phyloP scores from a whole-genome alignment of 495 filamentous ascomycete genomes.

The Hyaloscypha finlandica region DNA sequence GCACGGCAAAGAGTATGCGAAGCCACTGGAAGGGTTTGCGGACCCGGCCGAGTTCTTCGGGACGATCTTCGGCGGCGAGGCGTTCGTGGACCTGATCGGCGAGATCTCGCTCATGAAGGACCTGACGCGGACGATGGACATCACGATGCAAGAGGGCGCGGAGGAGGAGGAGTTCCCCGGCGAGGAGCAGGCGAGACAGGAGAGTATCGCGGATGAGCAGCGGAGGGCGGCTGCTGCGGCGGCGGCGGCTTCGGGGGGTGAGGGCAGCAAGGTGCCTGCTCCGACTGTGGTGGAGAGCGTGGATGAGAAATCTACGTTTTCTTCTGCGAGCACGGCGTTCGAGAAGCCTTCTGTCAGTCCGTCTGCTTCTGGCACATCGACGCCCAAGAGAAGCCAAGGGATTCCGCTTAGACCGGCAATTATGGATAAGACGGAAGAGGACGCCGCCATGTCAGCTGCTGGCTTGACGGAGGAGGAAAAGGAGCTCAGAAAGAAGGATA shows the following conservation, averaged over 20 bases:
- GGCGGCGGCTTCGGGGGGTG: not conserved
- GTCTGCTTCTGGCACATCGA: slow-evolving; percentile 48
- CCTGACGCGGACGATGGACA: slow-evolving; percentile 87
- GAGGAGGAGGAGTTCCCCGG: slow-evolving; percentile 62
- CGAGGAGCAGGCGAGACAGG: slow-evolving; percentile 47
- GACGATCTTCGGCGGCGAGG: slow-evolving; percentile 97
- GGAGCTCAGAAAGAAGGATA: slow-evolving; percentile 73
- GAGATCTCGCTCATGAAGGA: slow-evolving; percentile 94
- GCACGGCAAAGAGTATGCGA: slow-evolving; percentile 89
- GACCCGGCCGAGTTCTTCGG: slow-evolving; percentile 98
- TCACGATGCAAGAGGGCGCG: slow-evolving; percentile 73
- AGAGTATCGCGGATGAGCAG: slow-evolving; percentile 44
- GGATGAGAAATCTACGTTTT: not conserved
- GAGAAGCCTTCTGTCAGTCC: slow-evolving; percentile 28
- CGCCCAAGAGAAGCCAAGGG: slow-evolving; percentile 58
- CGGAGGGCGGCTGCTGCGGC: slow-evolving; percentile 17
- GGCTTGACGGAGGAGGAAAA: slow-evolving; percentile 76
- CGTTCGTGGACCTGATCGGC: slow-evolving; percentile 88
- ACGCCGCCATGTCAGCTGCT: slow-evolving; percentile 59
- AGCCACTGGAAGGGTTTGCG: slow-evolving; percentile 87
- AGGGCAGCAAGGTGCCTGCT: slow-evolving; percentile 3
- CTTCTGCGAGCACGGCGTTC: slow-evolving; percentile 7
- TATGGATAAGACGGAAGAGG: slow-evolving; percentile 87
- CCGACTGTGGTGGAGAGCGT: slow-evolving; percentile 21
- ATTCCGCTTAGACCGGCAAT: slow-evolving; percentile 79